phyloP scores from a whole-genome alignment of 805 yeast species.

The Peterozyma xylosa region DNA sequence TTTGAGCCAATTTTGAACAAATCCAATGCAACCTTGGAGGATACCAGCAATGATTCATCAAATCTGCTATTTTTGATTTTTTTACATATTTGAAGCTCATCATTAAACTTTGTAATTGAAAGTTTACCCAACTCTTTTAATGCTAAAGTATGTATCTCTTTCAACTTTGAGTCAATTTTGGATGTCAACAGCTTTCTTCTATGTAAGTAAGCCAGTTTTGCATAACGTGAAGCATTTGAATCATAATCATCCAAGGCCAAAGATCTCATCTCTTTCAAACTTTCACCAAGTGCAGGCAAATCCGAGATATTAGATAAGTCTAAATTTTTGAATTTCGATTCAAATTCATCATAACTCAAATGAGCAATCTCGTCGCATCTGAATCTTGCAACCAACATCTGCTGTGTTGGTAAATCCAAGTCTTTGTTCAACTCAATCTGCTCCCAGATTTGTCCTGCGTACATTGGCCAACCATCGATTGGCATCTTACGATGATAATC shows the following conservation, averaged over 20 bases:
- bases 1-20: constrained; percentile 24
- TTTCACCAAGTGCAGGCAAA: constrained; percentile 29
- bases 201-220: constrained; percentile 54
- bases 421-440: constrained; percentile 92
- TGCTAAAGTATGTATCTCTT: constrained; percentile 34
- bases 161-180: constrained; percentile 40
- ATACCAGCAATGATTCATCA: constrained; percentile 8
- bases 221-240: constrained; percentile 68
- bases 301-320: constrained; percentile 19
- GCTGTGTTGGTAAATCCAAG: constrained; percentile 94
- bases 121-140: constrained; percentile 27
- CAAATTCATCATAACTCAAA: constrained; percentile 39
- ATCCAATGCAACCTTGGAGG: constrained; percentile 17
- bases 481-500: constrained; percentile 83
- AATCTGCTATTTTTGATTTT: constrained; percentile 13
- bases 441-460: constrained; percentile 88
- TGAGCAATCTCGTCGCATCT: constrained; percentile 85
- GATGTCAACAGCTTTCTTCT: constrained; percentile 43
- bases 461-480: constrained; percentile 92
- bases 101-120: constrained; percentile 22
- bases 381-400: constrained; percentile 86
- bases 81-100: constrained; percentile 15
- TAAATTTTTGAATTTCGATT: constrained; percentile 20
- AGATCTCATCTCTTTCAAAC: constrained; percentile 34
- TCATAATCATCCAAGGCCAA: constrained; percentile 52